Evolutionary conservation across 805 yeast species (phyloP).

Genomic region (Candida sanyiensis): DNA sequence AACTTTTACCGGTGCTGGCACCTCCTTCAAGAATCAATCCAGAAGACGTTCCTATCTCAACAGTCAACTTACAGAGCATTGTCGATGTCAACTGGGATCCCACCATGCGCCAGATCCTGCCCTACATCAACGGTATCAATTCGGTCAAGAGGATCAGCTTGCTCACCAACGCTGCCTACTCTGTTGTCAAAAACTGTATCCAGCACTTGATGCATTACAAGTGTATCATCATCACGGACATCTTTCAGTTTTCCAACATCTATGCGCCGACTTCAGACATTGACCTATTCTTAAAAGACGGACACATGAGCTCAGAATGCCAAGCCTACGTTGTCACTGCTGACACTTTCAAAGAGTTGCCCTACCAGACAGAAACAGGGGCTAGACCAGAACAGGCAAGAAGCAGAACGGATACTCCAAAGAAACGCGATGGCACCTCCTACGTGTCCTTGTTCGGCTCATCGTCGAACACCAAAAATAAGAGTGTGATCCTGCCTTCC

Average conservation of each 20-base stretch:
- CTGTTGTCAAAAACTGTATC: conserved; percentile 76
- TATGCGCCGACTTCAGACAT: conserved; percentile 86
- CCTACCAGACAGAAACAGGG: conserved; percentile 23
- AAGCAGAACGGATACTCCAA: conserved; percentile 5
- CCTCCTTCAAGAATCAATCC: conserved; percentile 73
- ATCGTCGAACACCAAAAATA: conserved; percentile 6
- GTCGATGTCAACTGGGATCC: conserved; percentile 97
- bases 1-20: conserved; percentile 82
- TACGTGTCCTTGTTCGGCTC: conserved; percentile 16
- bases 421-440: conserved; percentile 8
- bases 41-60: conserved; percentile 88
- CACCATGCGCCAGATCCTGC: conserved; percentile 82
- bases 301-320: conserved; percentile 71
- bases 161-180: conserved; percentile 74
- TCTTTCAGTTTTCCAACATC: conserved; percentile 82
- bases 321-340: conserved; percentile 67
- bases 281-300: conserved; percentile 58
- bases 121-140: conserved; percentile 84
- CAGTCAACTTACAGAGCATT: conserved; percentile 64
- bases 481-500: conserved; percentile 43
- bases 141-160: conserved; percentile 72
- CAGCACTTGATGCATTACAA: conserved; percentile 88
- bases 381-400: conserved; percentile 3
- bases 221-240: conserved; percentile 75
- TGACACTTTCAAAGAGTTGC: conserved; percentile 31